phyloP scores from a whole-genome alignment of 176 grass and related monocot genomes.

The Oryza meyeriana region DNA sequence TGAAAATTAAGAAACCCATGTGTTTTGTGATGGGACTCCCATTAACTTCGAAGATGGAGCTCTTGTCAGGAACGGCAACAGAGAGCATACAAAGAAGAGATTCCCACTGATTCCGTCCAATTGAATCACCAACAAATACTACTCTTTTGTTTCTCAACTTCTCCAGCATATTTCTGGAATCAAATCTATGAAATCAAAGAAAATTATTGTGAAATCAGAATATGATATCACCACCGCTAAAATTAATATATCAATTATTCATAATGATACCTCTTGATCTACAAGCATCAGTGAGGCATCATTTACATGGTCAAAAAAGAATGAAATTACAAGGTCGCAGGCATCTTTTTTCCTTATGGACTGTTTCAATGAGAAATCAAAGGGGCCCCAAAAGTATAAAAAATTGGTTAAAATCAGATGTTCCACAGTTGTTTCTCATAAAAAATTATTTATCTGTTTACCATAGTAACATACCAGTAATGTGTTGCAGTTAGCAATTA shows the following conservation, averaged over 20 bases:
- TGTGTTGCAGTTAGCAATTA: neutral
- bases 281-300: neutral
- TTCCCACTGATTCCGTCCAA: slow-evolving; percentile 96
- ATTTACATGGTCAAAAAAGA: neutral
- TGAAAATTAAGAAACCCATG: slow-evolving; percentile 82
- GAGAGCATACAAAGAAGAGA: slow-evolving; percentile 91
- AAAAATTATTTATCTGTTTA: neutral
- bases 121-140: slow-evolving; percentile 85
- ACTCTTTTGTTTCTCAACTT: slow-evolving; percentile 60
- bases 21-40: slow-evolving; percentile 90
- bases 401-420: neutral
- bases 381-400: neutral
- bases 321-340: neutral
- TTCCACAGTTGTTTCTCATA: neutral
- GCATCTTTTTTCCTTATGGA: neutral
- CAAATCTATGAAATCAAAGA: slow-evolving; percentile 49
- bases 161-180: slow-evolving; percentile 65
- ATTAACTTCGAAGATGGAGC: slow-evolving; percentile 81
- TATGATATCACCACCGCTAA: neutral
- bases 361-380: neutral
- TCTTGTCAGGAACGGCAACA: slow-evolving; percentile 51
- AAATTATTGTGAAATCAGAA: slow-evolving; percentile 10
- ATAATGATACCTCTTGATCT: neutral
- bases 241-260: neutral
- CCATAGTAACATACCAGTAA: neutral